These are phyloP conservation scores for Diaporthe australafricana DNA, from an alignment of 2,329 filamentous ascomycete genomes.

Conservation along the genomic window DNA sequence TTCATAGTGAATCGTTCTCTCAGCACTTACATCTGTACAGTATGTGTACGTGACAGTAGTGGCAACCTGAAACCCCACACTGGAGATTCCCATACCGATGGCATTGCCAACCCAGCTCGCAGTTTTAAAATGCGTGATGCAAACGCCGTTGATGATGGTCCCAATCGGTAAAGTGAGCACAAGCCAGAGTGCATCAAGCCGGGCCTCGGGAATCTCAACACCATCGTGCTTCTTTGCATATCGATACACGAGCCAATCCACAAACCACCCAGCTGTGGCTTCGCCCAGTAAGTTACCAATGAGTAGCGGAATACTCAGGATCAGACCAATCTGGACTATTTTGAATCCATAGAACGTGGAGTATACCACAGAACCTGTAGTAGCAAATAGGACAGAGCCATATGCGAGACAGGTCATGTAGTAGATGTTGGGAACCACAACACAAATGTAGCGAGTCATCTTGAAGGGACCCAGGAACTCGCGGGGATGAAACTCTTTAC, in stretches of 20 bases:
- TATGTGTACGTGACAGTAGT: constrained; percentile 11
- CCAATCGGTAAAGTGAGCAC: neutral
- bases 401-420: constrained; percentile 13
- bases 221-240: constrained; percentile 15
- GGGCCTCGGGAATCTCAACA: neutral
- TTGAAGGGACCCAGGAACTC: neutral
- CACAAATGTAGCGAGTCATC: constrained; percentile 7
- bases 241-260: constrained; percentile 13
- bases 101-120: constrained; percentile 12
- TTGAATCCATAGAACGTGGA: neutral
- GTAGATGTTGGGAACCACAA: constrained; percentile 1
- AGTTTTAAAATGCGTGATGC: neutral
- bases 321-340: constrained; percentile 9
- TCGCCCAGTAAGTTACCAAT: neutral
- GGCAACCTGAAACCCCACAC: neutral
- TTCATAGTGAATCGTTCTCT: neutral
- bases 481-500: neutral
- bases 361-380: constrained; percentile 11
- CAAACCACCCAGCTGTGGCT: constrained; percentile 11
- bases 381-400: constrained; percentile 3
- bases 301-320: constrained; percentile 1
- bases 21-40: constrained; percentile 3
- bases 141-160: constrained; percentile 10
- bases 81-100: neutral
- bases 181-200: constrained; percentile 13